These are phyloP conservation scores for Yarrowia osloensis DNA, from an alignment of 805 yeast species.

Conservation along the genomic window DNA sequence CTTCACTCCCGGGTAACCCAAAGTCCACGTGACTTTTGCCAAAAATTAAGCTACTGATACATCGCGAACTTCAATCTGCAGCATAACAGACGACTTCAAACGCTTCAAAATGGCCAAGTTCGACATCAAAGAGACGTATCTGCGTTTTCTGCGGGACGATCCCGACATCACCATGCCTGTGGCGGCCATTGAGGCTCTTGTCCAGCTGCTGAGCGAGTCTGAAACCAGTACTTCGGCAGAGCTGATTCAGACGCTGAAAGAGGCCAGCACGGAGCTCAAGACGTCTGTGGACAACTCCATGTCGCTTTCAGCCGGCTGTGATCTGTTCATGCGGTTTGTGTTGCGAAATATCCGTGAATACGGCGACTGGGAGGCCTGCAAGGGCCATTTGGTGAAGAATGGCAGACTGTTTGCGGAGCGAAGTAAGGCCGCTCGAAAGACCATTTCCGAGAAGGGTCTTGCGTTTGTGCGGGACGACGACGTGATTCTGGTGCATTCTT, in stretches of 20 bases:
- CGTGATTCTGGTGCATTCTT: slow-evolving; percentile 82
- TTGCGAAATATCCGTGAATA: slow-evolving; percentile 79
- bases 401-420: slow-evolving; percentile 89
- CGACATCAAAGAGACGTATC: slow-evolving; percentile 80
- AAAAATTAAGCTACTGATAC: not conserved
- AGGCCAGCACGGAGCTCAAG: slow-evolving; percentile 74
- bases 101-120: slow-evolving; percentile 48
- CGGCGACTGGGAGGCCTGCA: slow-evolving; percentile 94
- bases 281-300: slow-evolving; percentile 84
- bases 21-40: not conserved
- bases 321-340: slow-evolving; percentile 90
- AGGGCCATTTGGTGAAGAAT: slow-evolving; percentile 83
- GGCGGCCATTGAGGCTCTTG: slow-evolving; percentile 95
- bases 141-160: slow-evolving; percentile 80
- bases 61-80: too few relatives aligned
- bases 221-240: slow-evolving; percentile 95
- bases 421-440: slow-evolving; percentile 85
- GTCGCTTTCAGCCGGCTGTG: slow-evolving; percentile 96
- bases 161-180: slow-evolving; percentile 99
- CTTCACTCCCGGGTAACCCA: slow-evolving; percentile 1
- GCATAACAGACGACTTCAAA: too few relatives aligned
- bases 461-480: slow-evolving; percentile 94
- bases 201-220: slow-evolving; percentile 74
- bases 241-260: slow-evolving; percentile 74
- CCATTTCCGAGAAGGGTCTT: slow-evolving; percentile 83